phyloP scores from a whole-genome alignment of 345 rosid species.

The Acer campestre region DNA sequence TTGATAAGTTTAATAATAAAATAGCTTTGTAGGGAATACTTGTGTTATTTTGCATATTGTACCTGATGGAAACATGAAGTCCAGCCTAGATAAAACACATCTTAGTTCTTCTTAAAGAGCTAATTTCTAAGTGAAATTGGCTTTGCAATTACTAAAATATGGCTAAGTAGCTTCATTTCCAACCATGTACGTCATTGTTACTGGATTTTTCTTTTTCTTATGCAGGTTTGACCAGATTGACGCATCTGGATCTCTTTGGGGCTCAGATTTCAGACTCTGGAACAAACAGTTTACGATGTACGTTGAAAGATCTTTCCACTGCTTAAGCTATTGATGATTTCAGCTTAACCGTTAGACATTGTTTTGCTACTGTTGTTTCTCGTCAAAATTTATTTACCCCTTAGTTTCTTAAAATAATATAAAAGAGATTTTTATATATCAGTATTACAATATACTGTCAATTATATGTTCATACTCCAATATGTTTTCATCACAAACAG shows the following conservation, averaged over 20 bases:
- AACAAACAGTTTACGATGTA: conserved; percentile 49
- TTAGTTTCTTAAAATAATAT: too few relatives aligned
- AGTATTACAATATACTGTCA: neutral
- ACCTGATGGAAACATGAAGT: neutral
- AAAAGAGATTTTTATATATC: neutral
- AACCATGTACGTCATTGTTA: neutral
- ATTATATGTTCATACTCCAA: neutral
- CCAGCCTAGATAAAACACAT: neutral
- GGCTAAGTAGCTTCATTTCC: neutral
- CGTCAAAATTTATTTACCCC: neutral
- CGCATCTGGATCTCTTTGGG: conserved; percentile 70
- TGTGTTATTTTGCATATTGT: neutral
- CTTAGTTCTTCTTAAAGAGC: neutral
- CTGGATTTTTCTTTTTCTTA: neutral
- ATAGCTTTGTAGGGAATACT: neutral
- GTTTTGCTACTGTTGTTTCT: neutral
- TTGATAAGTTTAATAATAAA: neutral
- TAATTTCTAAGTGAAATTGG: neutral
- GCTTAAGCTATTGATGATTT: neutral
- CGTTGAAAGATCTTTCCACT: neutral
- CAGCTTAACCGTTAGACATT: neutral
- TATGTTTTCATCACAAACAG: conserved; percentile 28
- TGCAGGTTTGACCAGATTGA: conserved; percentile 61
- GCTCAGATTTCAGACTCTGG: conserved; percentile 82
- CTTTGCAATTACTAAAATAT: neutral